phyloP scores from a whole-genome alignment of 2,329 filamentous ascomycete species.

The Apiospora marii region DNA sequence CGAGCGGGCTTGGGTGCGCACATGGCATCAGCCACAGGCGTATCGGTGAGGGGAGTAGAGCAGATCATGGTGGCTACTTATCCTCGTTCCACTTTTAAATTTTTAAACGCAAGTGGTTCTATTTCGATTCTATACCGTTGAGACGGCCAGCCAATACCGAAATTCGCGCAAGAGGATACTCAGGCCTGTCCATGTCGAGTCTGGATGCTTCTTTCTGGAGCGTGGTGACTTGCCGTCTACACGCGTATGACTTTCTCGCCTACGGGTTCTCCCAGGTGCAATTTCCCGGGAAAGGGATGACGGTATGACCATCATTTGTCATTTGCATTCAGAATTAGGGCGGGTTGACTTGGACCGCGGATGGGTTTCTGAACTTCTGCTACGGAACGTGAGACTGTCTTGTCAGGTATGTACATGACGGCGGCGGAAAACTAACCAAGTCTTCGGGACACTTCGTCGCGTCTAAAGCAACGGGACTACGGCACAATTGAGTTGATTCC shows the following conservation, averaged over 20 bases:
- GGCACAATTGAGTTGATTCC: background rate
- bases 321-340: background rate
- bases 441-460: background rate
- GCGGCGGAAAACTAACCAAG: background rate
- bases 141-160: background rate
- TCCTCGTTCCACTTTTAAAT: background rate
- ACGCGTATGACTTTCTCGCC: background rate
- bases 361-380: background rate
- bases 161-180: conserved; percentile 16
- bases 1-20: background rate
- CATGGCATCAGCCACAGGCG: background rate
- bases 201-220: background rate
- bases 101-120: background rate
- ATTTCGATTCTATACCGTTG: conserved; percentile 8
- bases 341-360: background rate
- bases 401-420: background rate
- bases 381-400: too few species aligned
- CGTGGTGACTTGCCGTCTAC: background rate
- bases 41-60: background rate
- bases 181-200: background rate
- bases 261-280: background rate
- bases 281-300: background rate
- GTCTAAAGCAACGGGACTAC: background rate
- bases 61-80: background rate
- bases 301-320: background rate